phyloP scores from a whole-genome alignment of 2,329 filamentous ascomycete genomes.

The Sarocladiaceae sp. region DNA sequence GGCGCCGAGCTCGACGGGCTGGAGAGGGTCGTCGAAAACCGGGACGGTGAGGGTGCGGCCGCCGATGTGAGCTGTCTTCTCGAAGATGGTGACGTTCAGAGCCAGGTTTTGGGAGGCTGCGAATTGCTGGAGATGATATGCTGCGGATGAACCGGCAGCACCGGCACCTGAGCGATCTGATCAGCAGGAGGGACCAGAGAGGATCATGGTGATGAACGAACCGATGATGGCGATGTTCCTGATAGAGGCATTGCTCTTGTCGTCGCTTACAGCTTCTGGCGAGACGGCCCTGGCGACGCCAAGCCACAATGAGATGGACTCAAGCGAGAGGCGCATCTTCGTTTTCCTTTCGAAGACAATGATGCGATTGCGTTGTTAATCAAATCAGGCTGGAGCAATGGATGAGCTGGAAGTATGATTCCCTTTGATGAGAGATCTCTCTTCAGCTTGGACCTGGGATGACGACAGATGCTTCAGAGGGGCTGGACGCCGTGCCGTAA shows the following conservation, averaged over 20 bases:
- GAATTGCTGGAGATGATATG: conserved; percentile 73
- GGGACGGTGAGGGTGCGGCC: conserved; percentile 83
- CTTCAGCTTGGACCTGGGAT: no score
- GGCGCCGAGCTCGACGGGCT: conserved; percentile 79
- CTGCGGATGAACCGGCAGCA: conserved; percentile 77
- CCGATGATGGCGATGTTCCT: conserved; percentile 23
- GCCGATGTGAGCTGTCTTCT: conserved; percentile 70
- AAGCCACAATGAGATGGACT: background rate
- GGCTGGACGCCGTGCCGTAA: no score
- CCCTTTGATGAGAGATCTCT: no score
- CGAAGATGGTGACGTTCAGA: conserved; percentile 82
- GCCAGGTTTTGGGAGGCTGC: conserved; percentile 53
- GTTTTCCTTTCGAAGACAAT: background rate
- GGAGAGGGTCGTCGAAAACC: conserved; percentile 58
- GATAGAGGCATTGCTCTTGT: conserved; percentile 2
- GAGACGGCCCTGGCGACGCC: background rate
- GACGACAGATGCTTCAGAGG: no score
- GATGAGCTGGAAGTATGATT: background rate
- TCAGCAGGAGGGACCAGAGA: background rate
- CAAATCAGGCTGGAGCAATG: background rate
- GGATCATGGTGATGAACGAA: conserved; percentile 13
- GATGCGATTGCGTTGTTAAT: background rate
- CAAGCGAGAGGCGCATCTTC: conserved; percentile 5
- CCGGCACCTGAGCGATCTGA: conserved; percentile 69
- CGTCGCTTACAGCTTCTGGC: background rate